Evolutionary conservation across 2,329 filamentous ascomycete genomes (phyloP), one percentile per base, ranked within the genome.

Genomic region (Neospermospora avenae): DNA sequence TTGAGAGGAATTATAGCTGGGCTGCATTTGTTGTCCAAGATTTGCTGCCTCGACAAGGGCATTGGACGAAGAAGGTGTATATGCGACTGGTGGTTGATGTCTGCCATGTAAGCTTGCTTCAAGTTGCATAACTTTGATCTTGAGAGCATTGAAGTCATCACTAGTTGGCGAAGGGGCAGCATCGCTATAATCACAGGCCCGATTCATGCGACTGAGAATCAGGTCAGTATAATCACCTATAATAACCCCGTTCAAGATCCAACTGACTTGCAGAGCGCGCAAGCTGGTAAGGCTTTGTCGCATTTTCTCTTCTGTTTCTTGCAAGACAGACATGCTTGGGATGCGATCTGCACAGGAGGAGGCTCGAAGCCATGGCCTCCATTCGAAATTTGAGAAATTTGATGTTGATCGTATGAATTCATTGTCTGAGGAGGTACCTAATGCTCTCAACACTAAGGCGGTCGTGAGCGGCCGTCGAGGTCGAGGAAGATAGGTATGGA

Each of bases 291-390:
- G 4, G 64, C 67, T 70, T 82, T 83, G 74, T 80, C 77, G 67
- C 81, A 83, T 73, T 76, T 79, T 45, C 80, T 73, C 71, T 83
- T 83, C 68, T 82, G 77, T 62, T 75, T 77, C 37, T 75, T 71
- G 67, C 78, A 80, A 31, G 76, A 71, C 45, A 73, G 63, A 65
- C 77, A 80, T 59, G 77, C 77, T 69, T 78, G 76, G 16, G 69
- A 63, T 18, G 77, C 75, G 3, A 51, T 11, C 28, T 51, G 48
- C 4, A 51, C 28, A 6, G 48, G 28, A 11, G 31, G 28, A 37
- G 48, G n/a, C 4, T 54, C 35, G 16, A 28, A 54, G 5, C 48
- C 48, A 35, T 42, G 51, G 14, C 51, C 25, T 31, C 28, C 48
- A 37, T 51, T 51, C 7, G 28, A 11, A 4, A 51, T 51, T 20